Percentiles rank a stretch among this genome's conserved stretches.
These are phyloP conservation scores for Globisporangium recalcitrans DNA, from an alignment of 352 stramenopile genomes.

Conservation along the genomic window DNA sequence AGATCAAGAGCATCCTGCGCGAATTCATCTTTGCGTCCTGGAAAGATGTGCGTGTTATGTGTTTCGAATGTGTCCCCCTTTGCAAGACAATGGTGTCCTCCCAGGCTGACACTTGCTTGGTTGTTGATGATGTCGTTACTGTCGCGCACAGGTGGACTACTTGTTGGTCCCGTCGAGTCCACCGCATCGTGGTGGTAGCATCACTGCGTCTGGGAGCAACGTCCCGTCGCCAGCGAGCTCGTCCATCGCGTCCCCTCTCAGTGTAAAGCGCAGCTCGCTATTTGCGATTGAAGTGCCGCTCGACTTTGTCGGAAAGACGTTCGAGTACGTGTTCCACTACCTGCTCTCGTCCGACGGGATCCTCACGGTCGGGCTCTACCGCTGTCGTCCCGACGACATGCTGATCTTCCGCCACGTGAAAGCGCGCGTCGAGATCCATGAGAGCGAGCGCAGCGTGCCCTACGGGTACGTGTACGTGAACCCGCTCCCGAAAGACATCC, in stretches of 20 bases:
- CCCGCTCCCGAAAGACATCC: slow-evolving; percentile 62
- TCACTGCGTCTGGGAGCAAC: background rate
- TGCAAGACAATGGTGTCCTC: background rate
- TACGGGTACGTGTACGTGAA: slow-evolving; percentile 86
- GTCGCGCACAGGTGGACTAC: slow-evolving; percentile 26
- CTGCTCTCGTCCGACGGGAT: slow-evolving; percentile 78
- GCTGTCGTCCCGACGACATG: slow-evolving; percentile 50
- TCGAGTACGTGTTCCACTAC: slow-evolving; percentile 82
- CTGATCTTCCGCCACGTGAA: slow-evolving; percentile 20
- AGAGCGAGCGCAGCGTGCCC: slow-evolving; percentile 61
- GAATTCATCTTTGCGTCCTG: slow-evolving; percentile 85
- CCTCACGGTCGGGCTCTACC: slow-evolving; percentile 70
- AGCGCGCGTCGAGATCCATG: slow-evolving; percentile 49
- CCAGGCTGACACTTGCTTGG: too few relatives aligned
- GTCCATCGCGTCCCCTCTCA: slow-evolving; percentile 25
- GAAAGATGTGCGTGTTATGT: slow-evolving; percentile 37
- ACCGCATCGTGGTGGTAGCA: slow-evolving; percentile 4
- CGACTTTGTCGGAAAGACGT: slow-evolving; percentile 77
- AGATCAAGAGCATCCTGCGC: slow-evolving; percentile 83
- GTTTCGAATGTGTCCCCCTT: background rate
- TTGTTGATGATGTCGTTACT: slow-evolving; percentile 5
- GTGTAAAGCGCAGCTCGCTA: slow-evolving; percentile 62
- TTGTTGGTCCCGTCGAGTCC: slow-evolving; percentile 22
- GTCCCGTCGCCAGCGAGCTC: slow-evolving; percentile 29
- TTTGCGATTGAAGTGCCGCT: slow-evolving; percentile 77